A percentile compares a stretch with the other conserved stretches of the same genome.
phyloP scores from a whole-genome alignment of 805 yeast species.

The Pichia thaimueangensis region DNA sequence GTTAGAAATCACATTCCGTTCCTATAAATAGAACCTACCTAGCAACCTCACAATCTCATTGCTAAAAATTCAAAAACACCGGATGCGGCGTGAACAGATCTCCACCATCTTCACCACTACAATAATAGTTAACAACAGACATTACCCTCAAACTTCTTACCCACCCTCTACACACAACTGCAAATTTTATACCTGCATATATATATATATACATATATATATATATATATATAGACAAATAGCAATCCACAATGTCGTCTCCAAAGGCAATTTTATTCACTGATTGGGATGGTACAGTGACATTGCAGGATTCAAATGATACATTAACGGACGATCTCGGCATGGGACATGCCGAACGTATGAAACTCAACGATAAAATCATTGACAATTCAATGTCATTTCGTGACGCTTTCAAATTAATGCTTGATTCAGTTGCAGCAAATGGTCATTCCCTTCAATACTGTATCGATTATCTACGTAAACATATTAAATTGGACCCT shows the following conservation, averaged over 20 bases:
- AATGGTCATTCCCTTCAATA: constrained; percentile 48
- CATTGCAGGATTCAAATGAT: constrained; percentile 92
- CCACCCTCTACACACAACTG: too few relatives aligned
- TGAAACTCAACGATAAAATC: constrained; percentile 63
- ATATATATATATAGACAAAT: not conserved
- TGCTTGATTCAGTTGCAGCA: constrained; percentile 75
- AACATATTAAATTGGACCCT: constrained; percentile 74
- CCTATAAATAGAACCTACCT: not conserved
- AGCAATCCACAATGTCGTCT: constrained; percentile 6
- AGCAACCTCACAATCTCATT: too few relatives aligned
- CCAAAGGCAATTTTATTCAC: constrained; percentile 75
- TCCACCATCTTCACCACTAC: not conserved
- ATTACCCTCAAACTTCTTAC: too few relatives aligned
- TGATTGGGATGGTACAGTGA: constrained; percentile 98
- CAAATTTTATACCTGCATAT: too few relatives aligned
- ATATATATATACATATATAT: not conserved
- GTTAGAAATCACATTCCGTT: not conserved
- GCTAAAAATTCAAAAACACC: too few relatives aligned
- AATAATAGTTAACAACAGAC: too few relatives aligned
- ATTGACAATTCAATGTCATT: constrained; percentile 61
- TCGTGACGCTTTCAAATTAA: constrained; percentile 75
- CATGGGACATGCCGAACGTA: constrained; percentile 66
- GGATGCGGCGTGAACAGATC: too few relatives aligned
- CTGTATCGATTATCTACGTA: constrained; percentile 64
- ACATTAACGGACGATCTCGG: constrained; percentile 85